phyloP scores from a whole-genome alignment of 129 eudicot genomes.

The Heracleum sosnowskyi region DNA sequence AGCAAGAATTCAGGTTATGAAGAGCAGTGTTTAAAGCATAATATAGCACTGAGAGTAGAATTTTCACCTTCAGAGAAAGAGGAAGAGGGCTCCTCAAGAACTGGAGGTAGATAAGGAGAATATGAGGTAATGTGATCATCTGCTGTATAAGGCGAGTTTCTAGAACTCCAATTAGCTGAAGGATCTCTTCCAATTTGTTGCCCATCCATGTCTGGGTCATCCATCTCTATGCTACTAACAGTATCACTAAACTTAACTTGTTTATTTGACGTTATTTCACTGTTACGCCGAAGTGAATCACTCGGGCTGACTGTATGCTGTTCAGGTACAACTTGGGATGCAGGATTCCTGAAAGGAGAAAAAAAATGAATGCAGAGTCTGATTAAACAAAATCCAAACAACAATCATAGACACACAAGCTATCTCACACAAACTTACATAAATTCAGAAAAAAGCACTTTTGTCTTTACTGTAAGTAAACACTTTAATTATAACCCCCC shows the following conservation, averaged over 20 bases:
- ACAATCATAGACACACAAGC: neutral
- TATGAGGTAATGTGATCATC: conserved; percentile 40
- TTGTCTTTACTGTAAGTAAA: neutral
- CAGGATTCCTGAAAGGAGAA: conserved; percentile 39
- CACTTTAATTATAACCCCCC: no score
- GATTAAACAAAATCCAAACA: neutral
- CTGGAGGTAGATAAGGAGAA: conserved; percentile 81
- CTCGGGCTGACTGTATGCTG: conserved; percentile 33
- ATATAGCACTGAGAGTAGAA: neutral
- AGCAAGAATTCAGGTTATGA: conserved; percentile 13
- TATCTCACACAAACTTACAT: neutral
- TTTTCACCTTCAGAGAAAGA: conserved; percentile 81
- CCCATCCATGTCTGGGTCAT: conserved; percentile 41
- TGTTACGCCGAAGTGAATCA: conserved; percentile 26
- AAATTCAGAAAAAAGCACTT: neutral
- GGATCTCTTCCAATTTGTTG: conserved; percentile 51
- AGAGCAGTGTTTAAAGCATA: conserved; percentile 10
- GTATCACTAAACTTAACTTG: conserved; percentile 75
- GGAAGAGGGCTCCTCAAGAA: conserved; percentile 90
- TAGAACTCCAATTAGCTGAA: conserved; percentile 42
- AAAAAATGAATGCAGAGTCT: neutral
- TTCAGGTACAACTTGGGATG: conserved; percentile 26
- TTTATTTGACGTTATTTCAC: conserved; percentile 44
- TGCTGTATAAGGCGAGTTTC: conserved; percentile 32
- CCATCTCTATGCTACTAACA: conserved; percentile 49